Base-by-base conservation (phyloP, 1,284 basidiomycete genomes). In the Phenoliferia sp. region DNA sequence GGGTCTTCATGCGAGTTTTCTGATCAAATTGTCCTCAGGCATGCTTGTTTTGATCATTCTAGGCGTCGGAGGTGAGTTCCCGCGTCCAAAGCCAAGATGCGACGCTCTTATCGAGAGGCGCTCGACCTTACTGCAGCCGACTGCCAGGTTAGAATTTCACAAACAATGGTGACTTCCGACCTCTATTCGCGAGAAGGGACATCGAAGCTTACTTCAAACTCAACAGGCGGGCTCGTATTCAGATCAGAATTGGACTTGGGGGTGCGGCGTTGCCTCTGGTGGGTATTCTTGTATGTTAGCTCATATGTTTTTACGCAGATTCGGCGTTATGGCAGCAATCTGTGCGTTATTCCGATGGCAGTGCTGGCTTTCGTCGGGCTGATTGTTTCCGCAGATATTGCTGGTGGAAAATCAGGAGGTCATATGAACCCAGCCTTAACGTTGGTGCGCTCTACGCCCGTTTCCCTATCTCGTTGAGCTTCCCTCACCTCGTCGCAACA, bases 371-470 rank as follows among this genome's bases (percentile, higher is more conserved):
- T 19, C 12, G 15, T 7, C 19, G 5, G 9, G 28, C 62, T 4
- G 33, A 56, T 3, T 19, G 29, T 12, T 5, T 3, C 22, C 12
- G 33, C 65, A 59, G 48, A 69, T 34, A 33, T 71, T 36, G 67
- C 68, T 5, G 70, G 68, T 12, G 67, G 67, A 34, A 65, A 67
- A 54, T 67, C 63, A 5, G 76, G 76, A n/a, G 76, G 65, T 0
- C 76, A 77, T 60, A 63, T 73, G 32, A 77, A 77, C 35, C 76
- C 76, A 0, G 69, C 72, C 0, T 68, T 77, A 0, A 75, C 76
- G 0, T 35, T 77, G 28, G 58, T 59, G 16, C 12, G 57, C 3
- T 10, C 10, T n/a, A n/a, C n/a, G n/a, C n/a, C n/a, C n/a, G n/a
- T n/a, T n/a, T n/a, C n/a, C n/a, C 76, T 0, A 48, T 77, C 34